These are phyloP conservation scores for Hypoxylon sp. DNA, from an alignment of 2,329 filamentous ascomycete species.

Conservation along the genomic window DNA sequence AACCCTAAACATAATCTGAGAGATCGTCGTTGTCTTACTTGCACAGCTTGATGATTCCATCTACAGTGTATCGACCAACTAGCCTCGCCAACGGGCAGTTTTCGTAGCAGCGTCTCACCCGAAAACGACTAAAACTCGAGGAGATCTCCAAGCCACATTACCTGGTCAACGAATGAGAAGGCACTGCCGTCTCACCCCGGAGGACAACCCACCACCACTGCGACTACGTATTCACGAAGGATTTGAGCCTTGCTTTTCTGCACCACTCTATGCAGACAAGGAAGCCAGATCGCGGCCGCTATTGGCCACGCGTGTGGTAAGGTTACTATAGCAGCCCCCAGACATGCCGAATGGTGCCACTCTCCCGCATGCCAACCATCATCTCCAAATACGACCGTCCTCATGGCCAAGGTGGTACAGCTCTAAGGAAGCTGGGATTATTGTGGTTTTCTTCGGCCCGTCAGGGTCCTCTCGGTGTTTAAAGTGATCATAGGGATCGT, in stretches of 20 bases:
- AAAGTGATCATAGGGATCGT: constrained; percentile 21
- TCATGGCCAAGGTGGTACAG: constrained; percentile 28
- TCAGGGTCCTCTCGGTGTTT: constrained; percentile 19
- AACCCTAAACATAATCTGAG: background rate
- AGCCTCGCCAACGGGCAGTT: constrained; percentile 12
- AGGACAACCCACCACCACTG: constrained; percentile 35
- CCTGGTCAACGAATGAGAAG: constrained; percentile 32
- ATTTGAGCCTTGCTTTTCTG: constrained; percentile 40
- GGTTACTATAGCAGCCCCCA: constrained; percentile 37
- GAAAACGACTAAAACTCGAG: constrained; percentile 29
- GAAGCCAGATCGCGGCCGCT: constrained; percentile 3
- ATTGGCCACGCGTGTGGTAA: constrained; percentile 32
- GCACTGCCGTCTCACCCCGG: constrained; percentile 30
- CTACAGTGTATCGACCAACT: constrained; percentile 11
- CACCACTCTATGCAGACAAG: constrained; percentile 27
- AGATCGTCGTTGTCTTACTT: constrained; percentile 33
- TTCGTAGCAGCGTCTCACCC: constrained; percentile 28
- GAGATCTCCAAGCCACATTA: constrained; percentile 38
- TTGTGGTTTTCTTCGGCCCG: constrained; percentile 27
- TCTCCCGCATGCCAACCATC: constrained; percentile 35
- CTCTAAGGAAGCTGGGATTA: constrained; percentile 8
- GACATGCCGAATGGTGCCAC: constrained; percentile 40
- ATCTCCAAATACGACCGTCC: constrained; percentile 43
- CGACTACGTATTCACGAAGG: constrained; percentile 37
- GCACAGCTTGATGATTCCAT: constrained; percentile 17